phyloP scores from a whole-genome alignment of 768 basidiomycete species.

The Russula earlei region DNA sequence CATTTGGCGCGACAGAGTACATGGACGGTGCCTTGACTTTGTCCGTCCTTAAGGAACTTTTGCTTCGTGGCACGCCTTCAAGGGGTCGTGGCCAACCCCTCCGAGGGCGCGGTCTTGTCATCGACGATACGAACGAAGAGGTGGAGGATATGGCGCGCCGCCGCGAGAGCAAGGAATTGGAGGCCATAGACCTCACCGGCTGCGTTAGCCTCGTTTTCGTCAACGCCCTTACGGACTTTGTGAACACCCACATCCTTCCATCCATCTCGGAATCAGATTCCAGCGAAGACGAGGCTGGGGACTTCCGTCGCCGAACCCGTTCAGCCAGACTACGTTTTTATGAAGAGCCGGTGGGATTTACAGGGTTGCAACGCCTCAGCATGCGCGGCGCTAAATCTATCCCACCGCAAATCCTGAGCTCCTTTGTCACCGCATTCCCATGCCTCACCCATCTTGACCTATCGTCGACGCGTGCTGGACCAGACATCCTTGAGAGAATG shows the following conservation, averaged over 20 bases:
- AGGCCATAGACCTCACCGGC: slow-evolving; percentile 89
- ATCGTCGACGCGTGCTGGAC: slow-evolving; percentile 75
- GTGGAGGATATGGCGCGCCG: slow-evolving; percentile 72
- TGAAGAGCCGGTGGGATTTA: slow-evolving; percentile 52
- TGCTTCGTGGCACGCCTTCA: slow-evolving; percentile 74
- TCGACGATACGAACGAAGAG: slow-evolving; percentile 49
- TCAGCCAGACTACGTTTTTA: slow-evolving; percentile 29
- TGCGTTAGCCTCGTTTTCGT: slow-evolving; percentile 90
- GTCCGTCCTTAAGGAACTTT: slow-evolving; percentile 78
- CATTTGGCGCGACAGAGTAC: slow-evolving; percentile 96
- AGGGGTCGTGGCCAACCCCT: slow-evolving; percentile 59
- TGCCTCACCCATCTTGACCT: slow-evolving; percentile 45
- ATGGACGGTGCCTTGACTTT: slow-evolving; percentile 91
- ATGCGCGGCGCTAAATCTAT: slow-evolving; percentile 77
- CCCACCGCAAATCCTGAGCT: slow-evolving; percentile 52
- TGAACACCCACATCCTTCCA: slow-evolving; percentile 50
- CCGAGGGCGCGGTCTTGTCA: slow-evolving; percentile 47
- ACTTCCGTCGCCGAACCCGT: slow-evolving; percentile 22
- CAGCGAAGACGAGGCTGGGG: slow-evolving; percentile 31
- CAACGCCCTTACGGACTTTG: slow-evolving; percentile 77
- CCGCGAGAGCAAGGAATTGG: slow-evolving; percentile 44
- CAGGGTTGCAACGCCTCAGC: slow-evolving; percentile 67
- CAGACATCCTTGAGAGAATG: slow-evolving; percentile 63
- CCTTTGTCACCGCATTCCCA: slow-evolving; percentile 76
- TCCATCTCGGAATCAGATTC: slow-evolving; percentile 35